Evolutionary conservation across 2,329 filamentous ascomycete genomes (phyloP).

Genomic region (Botrytis deweyae): DNA sequence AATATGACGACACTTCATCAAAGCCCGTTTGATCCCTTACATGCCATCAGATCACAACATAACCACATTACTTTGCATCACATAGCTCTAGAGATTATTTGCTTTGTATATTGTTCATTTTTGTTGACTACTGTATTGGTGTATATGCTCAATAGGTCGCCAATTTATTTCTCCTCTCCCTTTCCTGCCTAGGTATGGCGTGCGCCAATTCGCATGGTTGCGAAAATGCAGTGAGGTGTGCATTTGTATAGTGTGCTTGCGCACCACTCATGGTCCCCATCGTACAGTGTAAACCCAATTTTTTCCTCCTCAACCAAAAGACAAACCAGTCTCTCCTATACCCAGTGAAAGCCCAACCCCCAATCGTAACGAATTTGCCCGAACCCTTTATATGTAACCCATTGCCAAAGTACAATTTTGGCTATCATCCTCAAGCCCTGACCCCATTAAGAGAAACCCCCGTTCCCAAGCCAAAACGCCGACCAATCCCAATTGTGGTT

Average conservation of each 20-base stretch:
- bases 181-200: neutral
- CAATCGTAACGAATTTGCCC: constrained; percentile 1
- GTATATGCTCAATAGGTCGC: neutral
- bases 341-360: constrained; percentile 9
- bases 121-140: constrained; percentile 4
- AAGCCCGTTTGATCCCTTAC: neutral
- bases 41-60: constrained; percentile 1
- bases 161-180: neutral
- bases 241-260: neutral
- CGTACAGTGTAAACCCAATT: constrained; percentile 14
- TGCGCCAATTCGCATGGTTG: neutral
- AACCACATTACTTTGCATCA: constrained; percentile 1
- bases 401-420: constrained; percentile 13
- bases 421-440: neutral
- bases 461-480: constrained; percentile 13
- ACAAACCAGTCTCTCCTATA: constrained; percentile 2
- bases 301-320: constrained; percentile 1
- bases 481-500: constrained; percentile 16
- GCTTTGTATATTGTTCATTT: neutral
- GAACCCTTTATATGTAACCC: constrained; percentile 17
- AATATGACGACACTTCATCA: constrained; percentile 3
- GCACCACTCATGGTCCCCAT: constrained; percentile 4
- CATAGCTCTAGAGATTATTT: neutral
- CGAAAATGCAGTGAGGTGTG: constrained; percentile 2
- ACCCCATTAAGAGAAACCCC: neutral